Evolutionary conservation across 371 early-diverging fungal genomes (phyloP).

Genomic region (Mucor saturninus): DNA sequence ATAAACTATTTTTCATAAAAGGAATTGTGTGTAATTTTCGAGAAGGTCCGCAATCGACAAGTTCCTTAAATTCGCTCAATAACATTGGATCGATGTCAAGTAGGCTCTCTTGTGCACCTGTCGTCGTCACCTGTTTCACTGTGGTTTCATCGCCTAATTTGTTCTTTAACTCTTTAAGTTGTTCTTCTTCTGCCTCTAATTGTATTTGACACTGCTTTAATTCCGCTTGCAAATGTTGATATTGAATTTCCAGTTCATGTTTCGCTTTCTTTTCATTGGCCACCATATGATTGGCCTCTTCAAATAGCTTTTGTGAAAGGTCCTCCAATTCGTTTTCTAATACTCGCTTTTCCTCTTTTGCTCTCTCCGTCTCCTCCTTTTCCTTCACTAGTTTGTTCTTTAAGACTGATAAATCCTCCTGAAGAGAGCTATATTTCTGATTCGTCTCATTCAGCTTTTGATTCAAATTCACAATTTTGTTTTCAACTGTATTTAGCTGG

Average conservation of each 20-base stretch:
- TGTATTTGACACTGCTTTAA: slow-evolving; percentile 61
- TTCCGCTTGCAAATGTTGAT: slow-evolving; percentile 51
- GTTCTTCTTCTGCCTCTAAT: slow-evolving; percentile 67
- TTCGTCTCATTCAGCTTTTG: slow-evolving; percentile 36
- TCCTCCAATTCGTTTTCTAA: slow-evolving; percentile 87
- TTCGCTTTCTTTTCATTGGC: slow-evolving; percentile 72
- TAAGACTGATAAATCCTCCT: slow-evolving; percentile 47
- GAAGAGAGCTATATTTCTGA: slow-evolving; percentile 36
- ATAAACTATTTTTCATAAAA: slow-evolving; percentile 64
- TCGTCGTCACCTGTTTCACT: not conserved
- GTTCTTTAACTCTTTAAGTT: slow-evolving; percentile 67
- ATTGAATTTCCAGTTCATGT: slow-evolving; percentile 51
- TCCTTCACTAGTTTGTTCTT: slow-evolving; percentile 67
- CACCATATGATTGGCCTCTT: slow-evolving; percentile 90
- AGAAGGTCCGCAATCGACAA: slow-evolving; percentile 55
- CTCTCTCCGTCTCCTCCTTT: slow-evolving; percentile 78
- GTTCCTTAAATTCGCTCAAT: slow-evolving; percentile 74
- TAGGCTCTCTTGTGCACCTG: not conserved
- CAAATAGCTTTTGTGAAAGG: slow-evolving; percentile 81
- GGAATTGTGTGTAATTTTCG: slow-evolving; percentile 61
- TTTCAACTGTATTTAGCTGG: slow-evolving; percentile 34
- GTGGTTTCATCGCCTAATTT: slow-evolving; percentile 53
- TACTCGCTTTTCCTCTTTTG: slow-evolving; percentile 75
- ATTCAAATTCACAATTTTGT: slow-evolving; percentile 36
- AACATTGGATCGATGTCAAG: slow-evolving; percentile 40